A percentile compares a stretch with the other conserved stretches of the same genome.
These are phyloP conservation scores for Candida sp. DNA, from an alignment of 1,139 yeast genomes.

Conservation along the genomic window DNA sequence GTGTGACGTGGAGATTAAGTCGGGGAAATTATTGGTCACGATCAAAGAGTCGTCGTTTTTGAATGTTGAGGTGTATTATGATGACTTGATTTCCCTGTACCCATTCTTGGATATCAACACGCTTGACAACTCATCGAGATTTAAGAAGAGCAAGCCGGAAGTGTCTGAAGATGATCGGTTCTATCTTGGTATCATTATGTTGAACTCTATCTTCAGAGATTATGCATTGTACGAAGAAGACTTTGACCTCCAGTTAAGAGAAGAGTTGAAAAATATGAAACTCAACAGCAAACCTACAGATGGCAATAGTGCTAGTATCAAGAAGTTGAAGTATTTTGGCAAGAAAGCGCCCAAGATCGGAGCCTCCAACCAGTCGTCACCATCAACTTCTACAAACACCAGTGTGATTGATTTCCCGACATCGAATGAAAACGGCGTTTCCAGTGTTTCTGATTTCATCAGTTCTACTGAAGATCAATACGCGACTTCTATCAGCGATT, in stretches of 20 bases:
- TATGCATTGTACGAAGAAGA: slow-evolving; percentile 53
- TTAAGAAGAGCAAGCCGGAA: slow-evolving; percentile 21
- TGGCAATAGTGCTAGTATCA: slow-evolving; percentile 10
- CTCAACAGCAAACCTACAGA: slow-evolving; percentile 1
- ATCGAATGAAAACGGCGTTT: not conserved
- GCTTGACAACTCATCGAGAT: slow-evolving; percentile 23
- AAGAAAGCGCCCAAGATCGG: slow-evolving; percentile 15
- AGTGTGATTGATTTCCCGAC: slow-evolving; percentile 19
- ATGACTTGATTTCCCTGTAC: slow-evolving; percentile 60
- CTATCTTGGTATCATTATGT: slow-evolving; percentile 58
- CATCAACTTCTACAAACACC: slow-evolving; percentile 15
- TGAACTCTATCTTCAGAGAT: slow-evolving; percentile 58
- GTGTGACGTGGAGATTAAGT: slow-evolving; percentile 88
- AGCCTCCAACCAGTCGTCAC: slow-evolving; percentile 16
- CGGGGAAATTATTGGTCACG: slow-evolving; percentile 82
- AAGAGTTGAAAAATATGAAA: slow-evolving; percentile 17
- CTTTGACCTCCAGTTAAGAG: slow-evolving; percentile 23
- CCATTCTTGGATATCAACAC: slow-evolving; percentile 36
- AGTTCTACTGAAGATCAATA: slow-evolving; percentile 9
- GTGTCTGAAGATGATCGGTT: slow-evolving; percentile 52
- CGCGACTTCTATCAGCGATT: slow-evolving; percentile 22
- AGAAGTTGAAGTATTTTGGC: slow-evolving; percentile 24
- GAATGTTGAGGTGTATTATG: slow-evolving; percentile 77
- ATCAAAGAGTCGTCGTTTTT: slow-evolving; percentile 56
- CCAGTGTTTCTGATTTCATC: slow-evolving; percentile 18